phyloP scores from a whole-genome alignment of 2,329 filamentous ascomycete species.

The Stachybotrys echinatus region DNA sequence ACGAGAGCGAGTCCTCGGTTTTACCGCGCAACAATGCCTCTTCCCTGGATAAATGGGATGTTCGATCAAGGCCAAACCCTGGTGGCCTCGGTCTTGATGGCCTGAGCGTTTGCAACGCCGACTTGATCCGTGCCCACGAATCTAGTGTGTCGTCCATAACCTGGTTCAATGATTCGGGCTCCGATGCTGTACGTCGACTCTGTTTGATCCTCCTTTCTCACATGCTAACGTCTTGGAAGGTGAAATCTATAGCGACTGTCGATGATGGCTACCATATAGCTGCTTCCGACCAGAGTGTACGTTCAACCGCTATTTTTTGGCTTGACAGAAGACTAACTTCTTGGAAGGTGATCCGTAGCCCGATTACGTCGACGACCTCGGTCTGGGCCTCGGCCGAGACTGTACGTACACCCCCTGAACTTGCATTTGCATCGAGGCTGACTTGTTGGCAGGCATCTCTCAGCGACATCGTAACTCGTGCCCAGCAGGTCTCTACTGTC shows the following conservation, averaged over 20 bases:
- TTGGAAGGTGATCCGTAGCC: conserved; percentile 8
- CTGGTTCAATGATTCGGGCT: background rate
- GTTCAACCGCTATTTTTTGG: background rate
- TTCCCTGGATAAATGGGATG: background rate
- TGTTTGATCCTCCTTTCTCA: background rate
- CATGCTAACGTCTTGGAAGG: background rate
- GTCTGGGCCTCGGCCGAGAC: background rate
- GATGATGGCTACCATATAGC: background rate
- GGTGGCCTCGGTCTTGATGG: background rate
- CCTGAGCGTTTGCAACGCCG: background rate
- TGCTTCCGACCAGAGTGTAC: conserved; percentile 4
- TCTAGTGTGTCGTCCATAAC: background rate
- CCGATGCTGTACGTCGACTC: background rate
- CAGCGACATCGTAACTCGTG: background rate
- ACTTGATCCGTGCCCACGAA: background rate
- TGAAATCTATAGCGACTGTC: background rate
- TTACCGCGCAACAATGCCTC: background rate
- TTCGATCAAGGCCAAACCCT: background rate
- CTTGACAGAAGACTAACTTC: conserved; percentile 9
- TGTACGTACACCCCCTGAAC: background rate
- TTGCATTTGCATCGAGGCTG: background rate
- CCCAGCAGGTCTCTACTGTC: background rate
- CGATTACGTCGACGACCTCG: background rate
- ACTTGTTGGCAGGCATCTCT: background rate
- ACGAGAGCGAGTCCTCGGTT: background rate